Evolutionary conservation across 176 grass and related monocot species (phyloP), one percentile per base, ranked within the genome.

Genomic region (Triticum timopheevii): DNA sequence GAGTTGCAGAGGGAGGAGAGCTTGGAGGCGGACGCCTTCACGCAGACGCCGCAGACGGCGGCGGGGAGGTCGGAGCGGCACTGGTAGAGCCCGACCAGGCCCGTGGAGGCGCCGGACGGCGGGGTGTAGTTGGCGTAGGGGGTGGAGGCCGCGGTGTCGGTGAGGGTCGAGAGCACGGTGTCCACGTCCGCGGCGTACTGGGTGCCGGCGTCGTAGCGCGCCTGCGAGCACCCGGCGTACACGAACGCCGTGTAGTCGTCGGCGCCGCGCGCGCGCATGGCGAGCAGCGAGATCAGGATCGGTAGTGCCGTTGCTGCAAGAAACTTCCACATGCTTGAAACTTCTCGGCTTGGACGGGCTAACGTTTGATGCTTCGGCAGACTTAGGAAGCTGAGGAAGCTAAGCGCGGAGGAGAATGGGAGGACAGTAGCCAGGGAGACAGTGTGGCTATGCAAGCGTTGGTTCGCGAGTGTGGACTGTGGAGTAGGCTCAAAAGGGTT

Each of bases 221-320:
- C 79, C 85, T 87, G 91, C 22, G 96, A 98, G 87, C 96, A 98
- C 33, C 91, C 93, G 28, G 93, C 89, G 81, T 98, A 98, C 59
- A 98, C 93, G 86, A 95, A 95, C 7, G 72, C 77, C 70, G 88
- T 92, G 93, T 92, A 93, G 81, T 92, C 90, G 44, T 94, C 88
- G 33, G 56, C 84, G 16, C 83, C 84, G 23, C 35, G 80, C 31
- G 39, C 71, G 71, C 63, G 58, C 72, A 82, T 20, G 52, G 23
- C 7, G 30, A 85, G 24, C 52, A 93, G 2, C 1, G 64, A 16
- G 7, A 85, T 35, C 4, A 76, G 17, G 40, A 67, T 0, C 2
- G 47, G 24, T 17, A 90, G 68, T 20, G 15, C 24, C 16, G 80
- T 9, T 15, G 74, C 0, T 13, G 45, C 4, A 7, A 9, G 35